Evolutionary conservation across 1,284 basidiomycete genomes (phyloP), one percentile per base, ranked within the genome.

Genomic region (Cyathus olla): DNA sequence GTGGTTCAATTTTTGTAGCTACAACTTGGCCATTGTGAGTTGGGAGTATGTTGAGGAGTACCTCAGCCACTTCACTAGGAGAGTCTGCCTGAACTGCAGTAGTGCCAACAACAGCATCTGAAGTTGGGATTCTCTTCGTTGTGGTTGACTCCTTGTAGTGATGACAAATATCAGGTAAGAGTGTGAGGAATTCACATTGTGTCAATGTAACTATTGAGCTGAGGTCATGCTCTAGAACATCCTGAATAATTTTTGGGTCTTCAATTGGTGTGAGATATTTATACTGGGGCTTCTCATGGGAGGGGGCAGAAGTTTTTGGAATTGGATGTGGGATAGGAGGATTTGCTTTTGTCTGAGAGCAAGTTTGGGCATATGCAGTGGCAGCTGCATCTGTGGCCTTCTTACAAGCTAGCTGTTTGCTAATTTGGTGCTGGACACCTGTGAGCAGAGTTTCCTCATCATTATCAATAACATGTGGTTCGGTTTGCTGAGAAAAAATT

Each of bases 101-200:
- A 19, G 44, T 5, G 5, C 6, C 24, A 46, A 9, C 19, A 26
- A 19, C 19, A 26, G 35, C 11, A 4, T 21, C n/a, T n/a, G n/a
- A n/a, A 29, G 57, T 47, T 1, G 46, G 56, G 2, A 66, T 57
- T 13, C 64, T 31, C 35, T 63, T 66, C 4, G 66, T 63, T 1
- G 61, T 55, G 2, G 62, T 57, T 4, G 57, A 52, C 11, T 72
- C 70, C n/a, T 60, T 65, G 5, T 67, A 37, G 17, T 64, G 57
- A 35, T 58, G 60, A 1, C 67, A 58, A 24, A 71, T 55, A 11
- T 71, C 68, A 0, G 68, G 68, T 6, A 68, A 57, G 5, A 68
- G 53, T 19, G 68, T 61, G 0, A 67, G 50, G 9, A 72, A 57
- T 61, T 72, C 68, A 13, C 63, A 40, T 22, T 55, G 62, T 21